phyloP scores from a whole-genome alignment of 768 basidiomycete genomes.

The Clathrus columnatus region DNA sequence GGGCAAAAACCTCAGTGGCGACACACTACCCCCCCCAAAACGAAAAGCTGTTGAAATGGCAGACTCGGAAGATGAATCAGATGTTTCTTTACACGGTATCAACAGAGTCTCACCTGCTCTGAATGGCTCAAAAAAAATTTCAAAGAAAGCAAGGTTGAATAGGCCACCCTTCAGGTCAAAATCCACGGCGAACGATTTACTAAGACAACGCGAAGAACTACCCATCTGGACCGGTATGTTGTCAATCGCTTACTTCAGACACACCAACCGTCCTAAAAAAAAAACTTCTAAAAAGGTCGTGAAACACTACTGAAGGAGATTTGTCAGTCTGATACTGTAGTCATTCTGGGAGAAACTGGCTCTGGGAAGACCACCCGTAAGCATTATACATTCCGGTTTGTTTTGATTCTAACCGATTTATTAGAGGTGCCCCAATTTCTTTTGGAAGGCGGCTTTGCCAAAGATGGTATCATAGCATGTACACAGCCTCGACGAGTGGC shows the following conservation, averaged over 20 bases:
- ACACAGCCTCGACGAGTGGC: constrained; percentile 96
- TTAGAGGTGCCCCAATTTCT: constrained; percentile 95
- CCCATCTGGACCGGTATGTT: constrained; percentile 70
- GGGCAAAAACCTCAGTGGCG: no score
- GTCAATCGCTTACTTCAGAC: background rate
- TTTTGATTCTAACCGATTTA: background rate
- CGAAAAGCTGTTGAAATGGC: constrained; percentile 20
- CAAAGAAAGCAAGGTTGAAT: constrained; percentile 5
- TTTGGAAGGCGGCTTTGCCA: constrained; percentile 68
- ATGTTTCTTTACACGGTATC: constrained; percentile 7
- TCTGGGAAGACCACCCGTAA: constrained; percentile 97
- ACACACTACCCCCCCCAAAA: no score
- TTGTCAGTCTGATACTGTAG: constrained; percentile 67
- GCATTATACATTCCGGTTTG: constrained; percentile 25
- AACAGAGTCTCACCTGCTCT: constrained; percentile 7
- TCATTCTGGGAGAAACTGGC: constrained; percentile 93
- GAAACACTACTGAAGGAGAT: constrained; percentile 71
- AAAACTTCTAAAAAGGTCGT: constrained; percentile 39
- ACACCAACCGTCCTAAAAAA: background rate
- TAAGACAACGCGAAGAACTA: constrained; percentile 59
- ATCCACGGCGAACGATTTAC: constrained; percentile 23
- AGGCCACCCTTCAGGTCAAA: no score
- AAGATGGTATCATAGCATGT: constrained; percentile 71
- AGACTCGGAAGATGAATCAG: constrained; percentile 23
- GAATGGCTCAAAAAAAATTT: constrained; percentile 11